Evolutionary conservation across 2,329 filamentous ascomycete species (phyloP), one percentile per base, ranked within the genome.

Genomic region (Fusarium sp.): DNA sequence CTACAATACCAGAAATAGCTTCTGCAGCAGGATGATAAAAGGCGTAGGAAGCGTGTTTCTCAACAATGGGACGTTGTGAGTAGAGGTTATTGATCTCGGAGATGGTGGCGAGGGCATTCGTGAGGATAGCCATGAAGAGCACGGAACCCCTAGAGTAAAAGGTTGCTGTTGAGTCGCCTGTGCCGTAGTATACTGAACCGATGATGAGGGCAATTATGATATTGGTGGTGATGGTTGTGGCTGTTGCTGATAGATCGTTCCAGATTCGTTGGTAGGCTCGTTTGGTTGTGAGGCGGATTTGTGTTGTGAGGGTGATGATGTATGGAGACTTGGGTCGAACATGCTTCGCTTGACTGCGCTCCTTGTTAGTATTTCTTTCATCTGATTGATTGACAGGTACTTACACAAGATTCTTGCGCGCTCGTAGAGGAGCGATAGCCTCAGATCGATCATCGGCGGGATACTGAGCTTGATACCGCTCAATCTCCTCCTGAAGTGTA

Each of bases 151-250:
- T 85, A 3, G 84, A 78, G 66, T 83, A 85, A 75, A 90, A 88
- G 1, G 84, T 83, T 5, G 76, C 78, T 0, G 87, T 86, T 1
- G 83, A 82, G 15, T 84, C 68, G 0, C 84, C 82, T 0, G 82
- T 83, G 4, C 82, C 83, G 70, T 80, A 91, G 75, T 88, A 91
- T 53, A 90, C 83, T 2, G 85, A 88, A 20, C 88, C 88, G 42
- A 91, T 83, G 61, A 91, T 88, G 28, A 91, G 80, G 26, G 87
- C 84, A 77, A 89, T 82, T 69, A 89, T 71, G 42, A 88, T 71
- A 38, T 89, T 82, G 13, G 83, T 82, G 20, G 81, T 69, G 10
- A 83, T 81, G 2, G 81, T 79, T 0, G 84, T 83, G 1, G 81
- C 72, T 0, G 85, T 86, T 0, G 84, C 82, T 0, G 83, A 75